phyloP scores from a whole-genome alignment of 805 yeast species.

The Saccharomycopsis malanga region DNA sequence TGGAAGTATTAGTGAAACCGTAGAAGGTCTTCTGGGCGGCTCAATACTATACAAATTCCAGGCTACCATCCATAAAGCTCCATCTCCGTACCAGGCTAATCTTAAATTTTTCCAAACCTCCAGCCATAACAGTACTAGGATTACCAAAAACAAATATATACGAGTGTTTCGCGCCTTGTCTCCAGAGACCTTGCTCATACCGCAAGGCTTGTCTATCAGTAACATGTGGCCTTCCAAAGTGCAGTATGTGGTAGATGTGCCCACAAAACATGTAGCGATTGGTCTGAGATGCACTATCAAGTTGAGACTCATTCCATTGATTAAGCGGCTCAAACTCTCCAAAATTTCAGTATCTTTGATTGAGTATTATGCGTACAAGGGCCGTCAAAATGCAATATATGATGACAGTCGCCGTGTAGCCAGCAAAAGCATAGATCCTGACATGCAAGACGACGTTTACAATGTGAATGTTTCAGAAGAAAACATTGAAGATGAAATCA shows the following conservation, averaged over 20 bases:
- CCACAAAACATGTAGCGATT: constrained; percentile 80
- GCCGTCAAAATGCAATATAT: constrained; percentile 6
- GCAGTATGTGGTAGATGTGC: constrained; percentile 79
- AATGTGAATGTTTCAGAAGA: constrained; percentile 33
- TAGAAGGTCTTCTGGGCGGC: constrained; percentile 83
- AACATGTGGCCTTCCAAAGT: constrained; percentile 93
- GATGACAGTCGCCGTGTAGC: constrained; percentile 5
- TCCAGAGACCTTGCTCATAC: constrained; percentile 75
- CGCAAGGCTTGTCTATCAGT: constrained; percentile 88
- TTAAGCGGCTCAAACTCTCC: constrained; percentile 75
- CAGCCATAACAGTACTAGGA: constrained; percentile 50
- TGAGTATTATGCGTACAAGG: constrained; percentile 45
- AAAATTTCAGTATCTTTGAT: constrained; percentile 55
- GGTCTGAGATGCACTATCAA: constrained; percentile 71
- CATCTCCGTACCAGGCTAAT: background rate
- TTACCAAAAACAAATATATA: constrained; percentile 61
- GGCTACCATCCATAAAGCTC: constrained; percentile 67
- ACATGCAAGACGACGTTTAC: constrained; percentile 54
- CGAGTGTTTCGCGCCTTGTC: constrained; percentile 81
- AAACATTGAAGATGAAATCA: background rate
- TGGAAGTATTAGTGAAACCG: constrained; percentile 77
- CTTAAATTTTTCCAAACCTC: constrained; percentile 26
- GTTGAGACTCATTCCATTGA: constrained; percentile 66
- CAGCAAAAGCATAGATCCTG: constrained; percentile 5
- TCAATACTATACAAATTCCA: constrained; percentile 64